These are phyloP conservation scores for Solidago caesia DNA, from an alignment of 129 eudicot genomes.

Conservation along the genomic window DNA sequence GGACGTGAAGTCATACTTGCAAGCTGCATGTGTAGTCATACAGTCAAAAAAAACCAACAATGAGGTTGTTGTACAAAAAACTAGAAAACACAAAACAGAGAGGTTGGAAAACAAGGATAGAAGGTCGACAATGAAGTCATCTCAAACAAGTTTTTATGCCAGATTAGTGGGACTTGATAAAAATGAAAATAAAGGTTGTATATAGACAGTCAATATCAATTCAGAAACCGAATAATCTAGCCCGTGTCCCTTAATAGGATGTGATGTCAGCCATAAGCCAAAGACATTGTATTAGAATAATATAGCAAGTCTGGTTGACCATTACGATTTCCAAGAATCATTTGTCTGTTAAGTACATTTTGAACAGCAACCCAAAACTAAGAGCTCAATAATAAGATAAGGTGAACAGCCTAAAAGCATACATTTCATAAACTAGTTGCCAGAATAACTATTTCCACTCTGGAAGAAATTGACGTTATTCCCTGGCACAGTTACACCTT, in stretches of 20 bases:
- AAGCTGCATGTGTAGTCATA: constrained; percentile 16
- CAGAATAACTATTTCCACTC: background rate
- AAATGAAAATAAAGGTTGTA: background rate
- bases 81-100: constrained; percentile 7
- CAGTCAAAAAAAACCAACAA: constrained; percentile 17
- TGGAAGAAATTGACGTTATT: background rate
- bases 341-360: background rate
- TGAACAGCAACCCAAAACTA: background rate
- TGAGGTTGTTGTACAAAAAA: background rate
- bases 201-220: background rate
- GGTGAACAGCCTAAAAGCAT: background rate
- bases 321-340: constrained; percentile 1
- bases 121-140: background rate
- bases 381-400: background rate
- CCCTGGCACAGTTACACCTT: background rate
- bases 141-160: constrained; percentile 2
- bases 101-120: background rate
- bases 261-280: background rate
- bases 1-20: constrained; percentile 56
- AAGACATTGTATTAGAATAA: background rate
- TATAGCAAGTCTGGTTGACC: background rate
- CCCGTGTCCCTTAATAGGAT: background rate
- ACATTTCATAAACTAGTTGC: background rate
- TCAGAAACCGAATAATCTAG: background rate
- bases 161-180: constrained; percentile 12